phyloP scores from a whole-genome alignment of 768 basidiomycete genomes.

The Xerocomus brunneocitrinus region DNA sequence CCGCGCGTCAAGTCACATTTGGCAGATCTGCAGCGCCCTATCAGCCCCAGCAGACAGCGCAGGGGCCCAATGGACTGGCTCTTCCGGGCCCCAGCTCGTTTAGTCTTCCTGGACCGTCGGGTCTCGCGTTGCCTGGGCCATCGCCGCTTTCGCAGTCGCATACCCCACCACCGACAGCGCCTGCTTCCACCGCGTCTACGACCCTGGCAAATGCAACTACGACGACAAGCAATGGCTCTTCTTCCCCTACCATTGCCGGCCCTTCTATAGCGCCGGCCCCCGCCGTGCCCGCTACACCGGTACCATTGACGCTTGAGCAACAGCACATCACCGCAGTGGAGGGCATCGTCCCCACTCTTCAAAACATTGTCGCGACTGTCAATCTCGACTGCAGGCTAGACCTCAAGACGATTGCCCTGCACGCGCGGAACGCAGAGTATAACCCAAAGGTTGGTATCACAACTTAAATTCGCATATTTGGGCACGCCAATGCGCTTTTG shows the following conservation, averaged over 20 bases:
- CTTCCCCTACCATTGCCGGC: constrained; percentile 46
- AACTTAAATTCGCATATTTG: constrained; percentile 32
- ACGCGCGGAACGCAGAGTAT: constrained; percentile 98
- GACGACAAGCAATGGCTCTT: constrained; percentile 27
- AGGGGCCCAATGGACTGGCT: constrained; percentile 52
- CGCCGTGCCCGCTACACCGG: constrained; percentile 63
- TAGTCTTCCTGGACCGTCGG: constrained; percentile 37
- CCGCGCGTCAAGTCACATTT: constrained; percentile 76
- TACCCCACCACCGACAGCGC: constrained; percentile 26
- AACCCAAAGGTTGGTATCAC: constrained; percentile 94
- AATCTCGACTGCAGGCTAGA: constrained; percentile 96
- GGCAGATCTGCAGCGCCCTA: constrained; percentile 54
- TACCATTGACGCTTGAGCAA: constrained; percentile 78
- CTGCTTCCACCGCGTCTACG: constrained; percentile 3
- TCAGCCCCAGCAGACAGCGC: constrained; percentile 39
- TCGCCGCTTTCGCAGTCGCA: constrained; percentile 49
- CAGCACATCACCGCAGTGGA: constrained; percentile 96
- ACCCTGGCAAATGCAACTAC: constrained; percentile 29
- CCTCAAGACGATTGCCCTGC: constrained; percentile 96
- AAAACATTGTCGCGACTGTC: constrained; percentile 99
- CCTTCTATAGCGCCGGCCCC: constrained; percentile 52
- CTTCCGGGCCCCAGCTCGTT: constrained; percentile 47
- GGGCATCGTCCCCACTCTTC: constrained; percentile 97
- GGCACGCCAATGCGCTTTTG: constrained; percentile 59
- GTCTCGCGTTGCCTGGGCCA: constrained; percentile 50